Percentiles rank a stretch among this genome's conserved stretches.
These are phyloP conservation scores for Umbilicus rupestris DNA, from an alignment of 164 flowering plant species.

Conservation along the genomic window DNA sequence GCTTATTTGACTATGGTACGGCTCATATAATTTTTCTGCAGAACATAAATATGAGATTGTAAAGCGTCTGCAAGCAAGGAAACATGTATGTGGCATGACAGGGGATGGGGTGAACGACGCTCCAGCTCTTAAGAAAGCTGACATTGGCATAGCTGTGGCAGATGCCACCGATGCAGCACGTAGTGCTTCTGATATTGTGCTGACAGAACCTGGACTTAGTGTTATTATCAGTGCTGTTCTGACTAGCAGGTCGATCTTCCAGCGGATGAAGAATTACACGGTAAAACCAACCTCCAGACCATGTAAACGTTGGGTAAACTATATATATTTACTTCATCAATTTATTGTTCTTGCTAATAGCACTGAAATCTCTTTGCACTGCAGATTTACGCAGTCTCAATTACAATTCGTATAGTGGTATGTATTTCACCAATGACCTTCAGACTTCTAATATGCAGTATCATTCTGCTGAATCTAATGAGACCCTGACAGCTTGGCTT, in stretches of 20 bases:
- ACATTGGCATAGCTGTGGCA: constrained; percentile 91
- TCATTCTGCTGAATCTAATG: not conserved
- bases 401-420: constrained; percentile 93
- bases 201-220: constrained; percentile 87
- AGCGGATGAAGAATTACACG: constrained; percentile 90
- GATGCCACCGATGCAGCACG: constrained; percentile 98
- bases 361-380: constrained; percentile 11
- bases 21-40: constrained; percentile 16
- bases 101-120: constrained; percentile 96
- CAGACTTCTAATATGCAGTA: not conserved
- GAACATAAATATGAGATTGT: constrained; percentile 95
- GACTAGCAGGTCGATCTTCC: constrained; percentile 83
- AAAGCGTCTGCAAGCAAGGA: constrained; percentile 80
- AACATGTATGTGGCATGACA: constrained; percentile 92
- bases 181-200: constrained; percentile 89
- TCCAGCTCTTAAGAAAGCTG: constrained; percentile 90
- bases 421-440: constrained; percentile 13
- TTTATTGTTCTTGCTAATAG: not conserved
- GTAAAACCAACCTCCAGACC: constrained; percentile 20
- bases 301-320: no score
- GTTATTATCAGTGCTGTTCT: constrained; percentile 85
- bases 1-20: not conserved
- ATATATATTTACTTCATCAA: not conserved
- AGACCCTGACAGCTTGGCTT: constrained; percentile 62
- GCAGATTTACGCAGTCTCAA: constrained; percentile 94